Base-by-base conservation (phyloP, 2,329 filamentous ascomycete species). In the Fonsecaea multimorphosa region DNA sequence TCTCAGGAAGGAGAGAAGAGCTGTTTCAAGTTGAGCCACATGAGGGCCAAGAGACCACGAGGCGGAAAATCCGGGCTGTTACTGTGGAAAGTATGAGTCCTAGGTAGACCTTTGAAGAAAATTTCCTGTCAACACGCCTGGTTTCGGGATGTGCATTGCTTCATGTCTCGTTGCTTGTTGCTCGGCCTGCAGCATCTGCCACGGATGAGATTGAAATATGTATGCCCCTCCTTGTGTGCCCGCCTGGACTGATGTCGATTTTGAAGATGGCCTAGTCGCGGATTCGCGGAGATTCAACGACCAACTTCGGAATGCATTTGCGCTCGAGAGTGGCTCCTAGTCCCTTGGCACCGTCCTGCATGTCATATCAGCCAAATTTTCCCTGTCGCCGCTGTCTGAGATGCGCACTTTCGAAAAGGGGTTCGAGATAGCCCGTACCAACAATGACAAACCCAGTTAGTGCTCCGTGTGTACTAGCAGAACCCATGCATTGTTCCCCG, bases 11-110 rank as follows among this genome's bases (percentile, higher is more conserved):
- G 53, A 40, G 36, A 19, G 52, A 40, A 12, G 19, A 31, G 12
- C 22, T 55, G 58, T 61, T 61, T 61, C 58, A 61, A 12, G 51
- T 44, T 61, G 58, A 46, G 58, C 58, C 58, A 55, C 58, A 22
- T 22, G 16, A 60, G 19, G 29, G 22, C 40, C 12, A 27, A 31
- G 19, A n/a, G 27, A 54, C 16, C 16, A 31, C 27, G 9, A 54
- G 51, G 24, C 51, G 51, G 27, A 54, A 12, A 32, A n/a, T 6
- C 22, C 51, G 31, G 31, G 27, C 51, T 5, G 16, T 6, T 29
- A n/a, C 49, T 27, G 49, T 53, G 22, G 49, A 52, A 24, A 19
- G 3, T 31, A 22, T 4, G 16, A 52, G 22, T 27, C 49, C 22
- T 12, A 8, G 9, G 11, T 5, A 9, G 8, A 31, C 29, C 29